Base-by-base conservation (phyloP, 129 eudicot genomes). In the Flaveria brownii region DNA sequence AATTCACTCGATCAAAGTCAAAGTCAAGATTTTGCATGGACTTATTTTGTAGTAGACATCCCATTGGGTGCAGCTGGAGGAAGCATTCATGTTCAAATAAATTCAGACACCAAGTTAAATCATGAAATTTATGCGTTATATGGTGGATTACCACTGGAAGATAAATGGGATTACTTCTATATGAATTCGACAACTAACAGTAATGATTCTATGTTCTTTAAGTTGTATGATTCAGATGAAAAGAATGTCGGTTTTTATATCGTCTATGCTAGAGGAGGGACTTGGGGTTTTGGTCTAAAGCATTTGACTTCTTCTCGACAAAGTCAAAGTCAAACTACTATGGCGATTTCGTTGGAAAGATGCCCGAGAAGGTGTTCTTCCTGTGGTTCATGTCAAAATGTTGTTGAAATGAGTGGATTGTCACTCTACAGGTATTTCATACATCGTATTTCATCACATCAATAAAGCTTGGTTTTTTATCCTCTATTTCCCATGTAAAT, bases 21-120 rank as follows among this genome's bases (percentile, higher is more conserved):
- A 62, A 56, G 70, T 43, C 36, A 77, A 80, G 28, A 78, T 51
- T 64, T 47, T 26, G 80, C 82, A 61, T 93, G 98, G 98, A 90
- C 97, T 28, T 93, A 82, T 67, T 93, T 93, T 76, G 78, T 81
- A 69, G 70, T 90, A 16, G 92, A 93, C 72, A 68, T 93, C 75
- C 98, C 92, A 8, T 73, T 61, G 49, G 92, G 88, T 78, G 96
- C 95, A 23, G 88, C 86, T 50, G 96, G 97, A 66, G 92, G 85
- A 51, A 90, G 85, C 78, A 68, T 93, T 55, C 96, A 90, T 50
- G 39, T 90, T 61, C 84, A 68, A 65, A 72, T 93, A 55, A 39
- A 36, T 15, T 84, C 97, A 39, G 82, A 82, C 47, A 60, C 73
- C 6, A 86, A 82, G 56, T 77, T 84, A 51, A 66, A 60, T 55